These are phyloP conservation scores for Rhodamnia rubescens DNA, from an alignment of 345 rosid genomes.

Conservation along the genomic window DNA sequence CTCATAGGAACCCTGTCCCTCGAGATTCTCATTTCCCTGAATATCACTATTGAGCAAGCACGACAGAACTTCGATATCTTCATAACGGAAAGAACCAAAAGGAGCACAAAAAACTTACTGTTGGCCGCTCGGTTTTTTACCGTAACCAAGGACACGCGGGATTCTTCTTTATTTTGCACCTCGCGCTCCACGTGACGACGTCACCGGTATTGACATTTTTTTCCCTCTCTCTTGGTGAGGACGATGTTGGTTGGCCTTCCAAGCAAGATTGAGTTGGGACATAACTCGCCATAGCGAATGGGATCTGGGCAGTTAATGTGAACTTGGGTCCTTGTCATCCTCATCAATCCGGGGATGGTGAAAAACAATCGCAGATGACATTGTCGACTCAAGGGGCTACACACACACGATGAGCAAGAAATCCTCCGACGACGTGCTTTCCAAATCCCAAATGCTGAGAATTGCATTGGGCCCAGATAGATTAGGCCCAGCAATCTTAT, in stretches of 20 bases:
- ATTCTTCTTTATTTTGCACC: not conserved
- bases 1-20: not conserved
- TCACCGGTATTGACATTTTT: not conserved
- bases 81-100: not conserved
- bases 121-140: not conserved
- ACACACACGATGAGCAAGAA: not conserved
- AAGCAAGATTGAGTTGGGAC: not conserved
- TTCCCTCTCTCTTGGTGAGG: not conserved
- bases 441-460: not conserved
- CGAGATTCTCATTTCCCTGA: not conserved
- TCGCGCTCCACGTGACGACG: too few relatives aligned
- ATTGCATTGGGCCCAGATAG: not conserved
- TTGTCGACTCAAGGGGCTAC: not conserved
- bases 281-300: not conserved
- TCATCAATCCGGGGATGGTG: not conserved
- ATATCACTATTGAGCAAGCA: not conserved
- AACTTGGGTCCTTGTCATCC: not conserved
- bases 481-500: not conserved
- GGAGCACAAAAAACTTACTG: not conserved
- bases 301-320: not conserved
- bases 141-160: not conserved
- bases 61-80: not conserved
- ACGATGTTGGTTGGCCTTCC: not conserved
- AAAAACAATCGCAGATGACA: not conserved
- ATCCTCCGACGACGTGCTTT: not conserved